Base-by-base conservation (phyloP, 2,329 filamentous ascomycete species). In the Monosporascus sp. region DNA sequence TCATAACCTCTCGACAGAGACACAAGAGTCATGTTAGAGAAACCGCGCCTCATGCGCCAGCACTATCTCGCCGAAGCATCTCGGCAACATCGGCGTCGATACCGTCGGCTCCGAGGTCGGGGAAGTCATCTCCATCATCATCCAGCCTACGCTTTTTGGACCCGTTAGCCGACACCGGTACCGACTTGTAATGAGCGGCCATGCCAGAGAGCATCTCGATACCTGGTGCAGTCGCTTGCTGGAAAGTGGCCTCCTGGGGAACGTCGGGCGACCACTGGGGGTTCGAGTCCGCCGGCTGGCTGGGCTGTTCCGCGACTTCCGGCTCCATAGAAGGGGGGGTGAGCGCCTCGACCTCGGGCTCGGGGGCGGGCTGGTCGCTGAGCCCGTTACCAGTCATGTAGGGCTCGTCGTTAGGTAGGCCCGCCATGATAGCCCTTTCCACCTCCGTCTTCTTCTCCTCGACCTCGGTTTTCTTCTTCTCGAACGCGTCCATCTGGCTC, bases 351-450 rank as follows among this genome's bases (percentile, higher is more conserved):
- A 96, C 80, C 61, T 92, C 85, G 1, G 83, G 83, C 59, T 90
- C 88, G 26, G 78, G 70, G 16, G 71, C 70, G 3, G 76, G 75
- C 56, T 71, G 79, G 38, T 71, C 72, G n/a, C 70, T 71, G 37
- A 76, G 66, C 48, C 76, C 70, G 8, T 76, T 74, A 3, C 77
- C 75, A 3, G 77, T 73, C 9, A 82, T 76, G 8, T 75, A 72
- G 20, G 76, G 73, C 53, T 82, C 78, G 51, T 76, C 76, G 8
- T 85, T 80, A 1, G 83, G 81, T 22, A 96, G 80, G 8, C 90
- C 90, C 50, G 88, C 84, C 81, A 99, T 91, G 61, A 99, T 97
- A 48, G 84, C 87, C 60, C 93, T 84, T 70, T 99, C 94, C 7
- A 99, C 91, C 48, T 94, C 88, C 50, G 86, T 85, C 71, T 95